Conservation (phyloP, 2,329 filamentous ascomycete species). For the Ophiosphaerella korrae region DNA sequence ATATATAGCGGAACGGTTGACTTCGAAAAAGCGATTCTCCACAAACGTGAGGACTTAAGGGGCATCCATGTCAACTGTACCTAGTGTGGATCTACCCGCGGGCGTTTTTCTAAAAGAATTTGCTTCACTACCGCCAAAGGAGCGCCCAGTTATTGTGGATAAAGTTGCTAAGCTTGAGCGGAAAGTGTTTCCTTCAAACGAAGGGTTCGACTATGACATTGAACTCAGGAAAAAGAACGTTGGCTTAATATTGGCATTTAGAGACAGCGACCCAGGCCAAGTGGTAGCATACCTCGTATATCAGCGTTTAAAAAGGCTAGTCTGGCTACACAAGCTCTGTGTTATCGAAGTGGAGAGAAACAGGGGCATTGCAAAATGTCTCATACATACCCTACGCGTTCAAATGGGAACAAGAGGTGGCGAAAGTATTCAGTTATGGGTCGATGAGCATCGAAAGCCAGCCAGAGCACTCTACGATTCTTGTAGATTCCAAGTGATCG, state of each 20-base stretch:
- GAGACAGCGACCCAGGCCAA: constrained; percentile 17
- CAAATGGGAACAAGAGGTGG: constrained; percentile 54
- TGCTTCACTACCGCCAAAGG: constrained; percentile 22
- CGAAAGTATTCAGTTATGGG: constrained; percentile 57
- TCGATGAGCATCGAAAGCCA: constrained; percentile 53
- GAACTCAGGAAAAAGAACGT: constrained; percentile 58
- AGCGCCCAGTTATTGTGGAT: constrained; percentile 21
- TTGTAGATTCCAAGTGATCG: constrained; percentile 54
- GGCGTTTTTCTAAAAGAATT: constrained; percentile 20
- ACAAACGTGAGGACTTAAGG: background rate
- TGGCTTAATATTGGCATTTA: constrained; percentile 46
- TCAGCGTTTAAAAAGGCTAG: constrained; percentile 36
- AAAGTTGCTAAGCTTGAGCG: constrained; percentile 50
- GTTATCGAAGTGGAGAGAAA: constrained; percentile 53
- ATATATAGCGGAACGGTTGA: no score
- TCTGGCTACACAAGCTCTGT: constrained; percentile 59
- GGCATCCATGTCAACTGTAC: constrained; percentile 7
- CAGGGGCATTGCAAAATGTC: constrained; percentile 53
- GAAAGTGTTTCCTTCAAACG: constrained; percentile 57
- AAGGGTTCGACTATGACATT: constrained; percentile 55
- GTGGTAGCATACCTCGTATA: constrained; percentile 51
- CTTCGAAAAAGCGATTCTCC: no score
- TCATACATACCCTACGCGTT: constrained; percentile 52
- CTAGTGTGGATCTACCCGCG: background rate
- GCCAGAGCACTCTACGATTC: constrained; percentile 54